Conservation (phyloP, 139 green algal species). For the Nannochloris sp. region DNA sequence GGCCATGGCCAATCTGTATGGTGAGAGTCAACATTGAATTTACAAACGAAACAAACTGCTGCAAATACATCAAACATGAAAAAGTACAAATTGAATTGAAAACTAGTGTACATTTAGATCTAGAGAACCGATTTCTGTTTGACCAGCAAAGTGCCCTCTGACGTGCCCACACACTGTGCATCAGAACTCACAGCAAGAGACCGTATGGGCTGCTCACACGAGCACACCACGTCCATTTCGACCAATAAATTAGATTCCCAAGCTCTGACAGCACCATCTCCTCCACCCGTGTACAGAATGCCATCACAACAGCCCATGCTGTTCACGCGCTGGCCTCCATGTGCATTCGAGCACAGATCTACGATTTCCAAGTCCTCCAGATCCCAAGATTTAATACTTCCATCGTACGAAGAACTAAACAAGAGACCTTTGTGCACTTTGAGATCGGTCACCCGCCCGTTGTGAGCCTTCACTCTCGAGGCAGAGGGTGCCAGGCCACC, state of each 20-base stretch:
- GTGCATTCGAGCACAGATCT: slow-evolving; percentile 20
- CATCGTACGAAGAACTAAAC: slow-evolving; percentile 50
- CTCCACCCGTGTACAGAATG: slow-evolving; percentile 62
- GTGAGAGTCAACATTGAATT: too few species aligned
- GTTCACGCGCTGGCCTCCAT: slow-evolving; percentile 48
- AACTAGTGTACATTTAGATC: neutral
- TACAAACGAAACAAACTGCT: too few species aligned
- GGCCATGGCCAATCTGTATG: too few species aligned
- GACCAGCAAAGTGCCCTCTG: too few species aligned
- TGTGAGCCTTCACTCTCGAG: slow-evolving; percentile 46
- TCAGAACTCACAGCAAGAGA: too few species aligned
- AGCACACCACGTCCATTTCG: neutral
- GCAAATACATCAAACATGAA: slow-evolving; percentile 3
- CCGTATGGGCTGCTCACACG: too few species aligned
- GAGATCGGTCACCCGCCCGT: slow-evolving; percentile 44
- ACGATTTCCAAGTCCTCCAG: slow-evolving; percentile 46
- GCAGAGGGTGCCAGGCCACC: slow-evolving; percentile 36
- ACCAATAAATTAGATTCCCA: slow-evolving; percentile 5
- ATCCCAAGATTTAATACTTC: slow-evolving; percentile 59
- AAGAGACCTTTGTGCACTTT: slow-evolving; percentile 29
- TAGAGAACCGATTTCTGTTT: too few species aligned
- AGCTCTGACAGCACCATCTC: slow-evolving; percentile 43
- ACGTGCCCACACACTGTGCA: too few species aligned
- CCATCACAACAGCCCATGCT: slow-evolving; percentile 21
- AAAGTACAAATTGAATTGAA: slow-evolving; percentile 4